A percentile compares a stretch with the other conserved stretches of the same genome.
Evolutionary conservation across 1,284 basidiomycete genomes (phyloP).

Genomic region (Trametes sp.): DNA sequence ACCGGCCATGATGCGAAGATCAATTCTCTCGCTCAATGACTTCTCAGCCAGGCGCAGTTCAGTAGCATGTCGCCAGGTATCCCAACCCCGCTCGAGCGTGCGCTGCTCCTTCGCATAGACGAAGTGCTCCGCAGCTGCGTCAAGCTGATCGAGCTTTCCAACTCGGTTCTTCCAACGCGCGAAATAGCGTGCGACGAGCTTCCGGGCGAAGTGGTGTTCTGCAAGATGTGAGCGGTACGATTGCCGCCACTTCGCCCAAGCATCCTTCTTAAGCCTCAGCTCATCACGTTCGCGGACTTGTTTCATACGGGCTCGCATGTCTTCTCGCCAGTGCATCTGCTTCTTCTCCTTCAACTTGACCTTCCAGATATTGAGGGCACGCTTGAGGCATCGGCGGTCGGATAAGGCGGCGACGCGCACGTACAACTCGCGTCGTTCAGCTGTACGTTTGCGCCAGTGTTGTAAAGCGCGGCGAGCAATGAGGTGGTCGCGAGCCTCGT

Average conservation of each 20-base stretch:
- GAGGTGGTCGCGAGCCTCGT: conserved; percentile 62
- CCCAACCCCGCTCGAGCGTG: conserved; percentile 53
- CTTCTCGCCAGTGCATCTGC: conserved; percentile 65
- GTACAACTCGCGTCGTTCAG: conserved; percentile 47
- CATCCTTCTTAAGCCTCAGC: conserved; percentile 54
- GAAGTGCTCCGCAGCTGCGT: conserved; percentile 57
- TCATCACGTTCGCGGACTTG: conserved; percentile 61
- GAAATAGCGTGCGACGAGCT: conserved; percentile 52
- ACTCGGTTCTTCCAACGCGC: conserved; percentile 59
- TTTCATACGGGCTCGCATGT: conserved; percentile 75
- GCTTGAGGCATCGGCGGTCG: conserved; percentile 51
- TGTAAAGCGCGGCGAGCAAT: conserved; percentile 63
- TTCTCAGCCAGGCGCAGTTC: conserved; percentile 54
- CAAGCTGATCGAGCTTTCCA: conserved; percentile 49
- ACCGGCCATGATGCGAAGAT: conserved; percentile 54
- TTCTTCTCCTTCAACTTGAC: conserved; percentile 55
- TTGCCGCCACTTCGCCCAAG: conserved; percentile 70
- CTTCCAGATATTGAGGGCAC: conserved; percentile 57
- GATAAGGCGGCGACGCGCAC: conserved; percentile 50
- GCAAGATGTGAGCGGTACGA: conserved; percentile 56
- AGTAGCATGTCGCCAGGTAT: conserved; percentile 58
- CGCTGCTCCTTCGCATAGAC: conserved; percentile 46
- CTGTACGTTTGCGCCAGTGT: conserved; percentile 58
- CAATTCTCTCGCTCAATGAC: conserved; percentile 50
- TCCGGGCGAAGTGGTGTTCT: conserved; percentile 54